Base-by-base conservation (phyloP, 2,329 filamentous ascomycete genomes). In the Hypoxylon sp. region DNA sequence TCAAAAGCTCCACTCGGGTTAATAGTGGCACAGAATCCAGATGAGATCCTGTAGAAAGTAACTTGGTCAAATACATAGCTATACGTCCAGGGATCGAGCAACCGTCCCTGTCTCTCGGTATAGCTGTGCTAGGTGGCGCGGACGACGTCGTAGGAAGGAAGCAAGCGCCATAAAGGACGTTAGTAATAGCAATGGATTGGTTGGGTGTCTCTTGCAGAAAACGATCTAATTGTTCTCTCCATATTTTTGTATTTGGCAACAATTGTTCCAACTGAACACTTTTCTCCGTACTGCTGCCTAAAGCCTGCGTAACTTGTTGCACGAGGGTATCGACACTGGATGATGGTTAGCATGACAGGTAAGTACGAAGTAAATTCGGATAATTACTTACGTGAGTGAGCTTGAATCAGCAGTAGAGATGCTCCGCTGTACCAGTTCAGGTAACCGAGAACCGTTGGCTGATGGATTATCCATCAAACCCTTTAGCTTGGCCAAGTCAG, bases 71-170 rank as follows among this genome's bases (percentile, higher is more conserved):
- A 67, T 91, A 96, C 37, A 87, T 77, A 1, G 87, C 84, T 74
- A 95, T 89, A 46, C 93, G 81, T 9, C 90, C 82, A 1, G 90
- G 84, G 44, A 89, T 76, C 2, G 90, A 90, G 21, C 86, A 82
- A 0, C 89, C 89, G 57, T 82, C 81, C 3, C 79, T 75, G 66
- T 96, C 91, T 31, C 87, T 78, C 21, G 68, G 55, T 16, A 71
- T 32, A 62, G 63, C 49, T 49, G 2, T 36, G 12, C 27, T 48
- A n/a, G 35, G 9, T n/a, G 57, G 54, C 34, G 51, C 59, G 17
- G 64, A 44, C 0, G 66, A 45, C 3, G 63, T 58, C 7, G 73
- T 67, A 0, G 88, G 76, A 2, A 96, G 72, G 58, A 88, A 85
- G 4, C 89, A 81, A 1, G 83, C 83, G 3, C 90, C 90, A 0